These are phyloP conservation scores for Jimgerdemannia flammicorona DNA, from an alignment of 192 early-diverging fungal species.

Conservation along the genomic window DNA sequence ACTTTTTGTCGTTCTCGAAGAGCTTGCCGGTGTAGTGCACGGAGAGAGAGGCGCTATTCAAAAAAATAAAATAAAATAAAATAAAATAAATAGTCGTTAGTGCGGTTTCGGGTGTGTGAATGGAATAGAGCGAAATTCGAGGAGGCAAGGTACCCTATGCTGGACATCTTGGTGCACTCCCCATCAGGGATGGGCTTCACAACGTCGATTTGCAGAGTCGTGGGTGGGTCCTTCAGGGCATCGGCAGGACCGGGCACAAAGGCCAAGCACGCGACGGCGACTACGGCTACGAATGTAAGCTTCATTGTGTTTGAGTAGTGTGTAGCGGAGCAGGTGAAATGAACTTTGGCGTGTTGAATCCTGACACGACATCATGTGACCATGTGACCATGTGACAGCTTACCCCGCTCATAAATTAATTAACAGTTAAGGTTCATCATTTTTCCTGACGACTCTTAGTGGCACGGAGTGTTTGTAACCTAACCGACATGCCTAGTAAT, in stretches of 20 bases:
- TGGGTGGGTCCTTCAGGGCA: conserved; percentile 36
- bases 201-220: conserved; percentile 46
- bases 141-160: conserved; percentile 31
- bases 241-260: conserved; percentile 10
- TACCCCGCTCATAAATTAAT: no score
- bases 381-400: no score
- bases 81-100: neutral
- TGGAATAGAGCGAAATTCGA: neutral
- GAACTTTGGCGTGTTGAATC: no score
- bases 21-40: conserved; percentile 81
- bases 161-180: conserved; percentile 42
- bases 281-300: neutral
- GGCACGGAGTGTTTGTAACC: no score
- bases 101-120: neutral
- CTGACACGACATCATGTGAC: no score
- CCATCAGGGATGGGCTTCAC: conserved; percentile 46
- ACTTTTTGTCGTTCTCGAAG: conserved; percentile 58
- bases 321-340: no score
- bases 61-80: neutral
- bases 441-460: no score
- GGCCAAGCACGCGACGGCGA: neutral
- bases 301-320: neutral
- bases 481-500: no score
- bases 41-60: conserved; percentile 54
- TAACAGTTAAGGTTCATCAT: no score